A percentile compares a stretch with the other conserved stretches of the same genome.
phyloP scores from a whole-genome alignment of 106 monocot species.

The Allium fistulosum region DNA sequence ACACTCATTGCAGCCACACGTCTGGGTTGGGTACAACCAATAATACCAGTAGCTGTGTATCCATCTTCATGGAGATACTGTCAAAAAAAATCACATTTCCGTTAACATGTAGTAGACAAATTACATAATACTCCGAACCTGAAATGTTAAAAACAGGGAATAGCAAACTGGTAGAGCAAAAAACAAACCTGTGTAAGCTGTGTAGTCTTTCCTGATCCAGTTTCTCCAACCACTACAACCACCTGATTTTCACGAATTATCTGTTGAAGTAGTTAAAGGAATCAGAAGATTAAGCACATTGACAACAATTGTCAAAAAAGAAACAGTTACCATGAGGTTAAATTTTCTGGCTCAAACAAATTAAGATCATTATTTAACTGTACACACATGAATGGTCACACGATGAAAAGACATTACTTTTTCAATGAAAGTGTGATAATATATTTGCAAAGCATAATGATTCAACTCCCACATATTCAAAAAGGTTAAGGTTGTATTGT shows the following conservation, averaged over 20 bases:
- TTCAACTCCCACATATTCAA: no score
- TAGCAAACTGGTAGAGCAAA: no score
- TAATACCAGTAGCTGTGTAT: slow-evolving; percentile 48
- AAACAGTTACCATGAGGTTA: no score
- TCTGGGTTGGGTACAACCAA: slow-evolving; percentile 95
- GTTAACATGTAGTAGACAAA: background rate
- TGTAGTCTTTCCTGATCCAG: slow-evolving; percentile 94
- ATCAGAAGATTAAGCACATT: background rate
- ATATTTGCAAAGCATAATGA: no score
- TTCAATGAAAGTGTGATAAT: no score
- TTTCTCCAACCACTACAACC: slow-evolving; percentile 91
- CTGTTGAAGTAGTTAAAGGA: slow-evolving; percentile 19
- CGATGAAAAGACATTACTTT: no score
- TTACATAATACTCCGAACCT: background rate
- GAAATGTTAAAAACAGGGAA: background rate
- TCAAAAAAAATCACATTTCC: background rate
- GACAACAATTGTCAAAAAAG: no score
- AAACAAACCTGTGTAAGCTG: slow-evolving; percentile 70
- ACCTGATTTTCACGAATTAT: slow-evolving; percentile 95
- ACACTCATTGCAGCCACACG: slow-evolving; percentile 99
- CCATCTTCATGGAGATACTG: slow-evolving; percentile 91
- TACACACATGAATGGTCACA: no score
- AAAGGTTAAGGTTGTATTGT: no score
- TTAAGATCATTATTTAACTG: no score
- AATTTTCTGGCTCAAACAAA: no score